Evolutionary conservation across 2,329 filamentous ascomycete species (phyloP).

Genomic region (Aschersonia sp.): DNA sequence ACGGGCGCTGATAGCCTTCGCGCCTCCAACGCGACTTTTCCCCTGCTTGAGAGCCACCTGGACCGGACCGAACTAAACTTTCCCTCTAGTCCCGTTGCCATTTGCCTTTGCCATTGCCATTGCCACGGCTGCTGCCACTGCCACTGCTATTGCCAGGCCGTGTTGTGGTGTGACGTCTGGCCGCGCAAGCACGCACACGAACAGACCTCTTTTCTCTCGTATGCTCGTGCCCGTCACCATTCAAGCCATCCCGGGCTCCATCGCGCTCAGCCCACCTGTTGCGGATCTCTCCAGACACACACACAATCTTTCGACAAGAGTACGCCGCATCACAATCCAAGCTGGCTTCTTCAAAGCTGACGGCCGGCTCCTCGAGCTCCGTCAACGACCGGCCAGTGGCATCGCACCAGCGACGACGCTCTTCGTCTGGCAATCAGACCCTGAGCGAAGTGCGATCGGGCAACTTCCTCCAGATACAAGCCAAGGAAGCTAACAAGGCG

Average conservation of each 20-base stretch:
- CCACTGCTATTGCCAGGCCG: no score
- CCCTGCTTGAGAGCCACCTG: no score
- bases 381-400: slow-evolving; percentile 32
- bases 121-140: no score
- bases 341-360: slow-evolving; percentile 35
- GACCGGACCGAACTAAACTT: no score
- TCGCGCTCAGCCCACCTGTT: background rate
- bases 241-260: background rate
- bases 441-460: slow-evolving; percentile 16
- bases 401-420: slow-evolving; percentile 35
- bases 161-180: no score
- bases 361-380: slow-evolving; percentile 39
- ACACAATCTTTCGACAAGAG: background rate
- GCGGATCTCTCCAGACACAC: background rate
- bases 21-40: no score
- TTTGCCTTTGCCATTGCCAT: no score
- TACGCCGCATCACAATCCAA: slow-evolving; percentile 14
- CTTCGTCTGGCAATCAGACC: slow-evolving; percentile 22
- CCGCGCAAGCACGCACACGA: no score
- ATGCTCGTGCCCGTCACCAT: no score
- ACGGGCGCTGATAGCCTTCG: no score
- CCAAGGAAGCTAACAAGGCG: slow-evolving; percentile 13
- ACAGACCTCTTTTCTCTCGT: no score
- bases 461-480: slow-evolving; percentile 16
- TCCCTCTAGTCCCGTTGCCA: no score